Percentiles rank a stretch among this genome's conserved stretches.
phyloP scores from a whole-genome alignment of 768 basidiomycete genomes.

The Xerocomellus amylosporus region DNA sequence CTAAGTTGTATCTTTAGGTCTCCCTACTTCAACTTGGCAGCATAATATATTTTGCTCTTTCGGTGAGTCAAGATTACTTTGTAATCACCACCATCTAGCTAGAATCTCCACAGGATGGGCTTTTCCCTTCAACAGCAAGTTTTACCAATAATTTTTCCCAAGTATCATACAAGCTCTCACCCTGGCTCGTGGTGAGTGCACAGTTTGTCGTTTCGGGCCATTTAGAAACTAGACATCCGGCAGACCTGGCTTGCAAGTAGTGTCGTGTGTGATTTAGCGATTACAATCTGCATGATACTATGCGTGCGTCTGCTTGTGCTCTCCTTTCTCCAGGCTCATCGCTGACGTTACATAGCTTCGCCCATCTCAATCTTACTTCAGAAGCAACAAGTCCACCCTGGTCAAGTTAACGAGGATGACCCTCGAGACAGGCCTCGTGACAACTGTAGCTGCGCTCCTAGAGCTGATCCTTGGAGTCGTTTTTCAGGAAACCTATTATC shows the following conservation, averaged over 20 bases:
- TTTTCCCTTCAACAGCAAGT: background rate
- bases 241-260: slow-evolving; percentile 25
- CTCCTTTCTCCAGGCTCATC: background rate
- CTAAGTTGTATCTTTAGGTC: slow-evolving; percentile 7
- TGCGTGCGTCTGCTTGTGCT: slow-evolving; percentile 1
- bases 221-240: background rate
- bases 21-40: slow-evolving; percentile 23
- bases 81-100: background rate
- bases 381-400: background rate
- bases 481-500: background rate
- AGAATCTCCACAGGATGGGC: background rate
- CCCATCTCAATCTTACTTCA: slow-evolving; percentile 6
- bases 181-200: slow-evolving; percentile 11
- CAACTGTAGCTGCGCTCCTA: slow-evolving; percentile 14
- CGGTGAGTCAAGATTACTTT: background rate
- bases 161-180: background rate
- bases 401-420: slow-evolving; percentile 19
- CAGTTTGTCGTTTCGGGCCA: too few species aligned
- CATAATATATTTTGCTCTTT: background rate
- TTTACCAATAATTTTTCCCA: background rate
- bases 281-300: slow-evolving; percentile 19
- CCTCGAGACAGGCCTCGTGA: slow-evolving; percentile 26
- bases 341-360: slow-evolving; percentile 9
- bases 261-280: slow-evolving; percentile 15
- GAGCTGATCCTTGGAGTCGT: slow-evolving; percentile 15